Percentiles rank a stretch among this genome's conserved stretches.
phyloP scores from a whole-genome alignment of 768 basidiomycete genomes.

The Peribolospora baueri region DNA sequence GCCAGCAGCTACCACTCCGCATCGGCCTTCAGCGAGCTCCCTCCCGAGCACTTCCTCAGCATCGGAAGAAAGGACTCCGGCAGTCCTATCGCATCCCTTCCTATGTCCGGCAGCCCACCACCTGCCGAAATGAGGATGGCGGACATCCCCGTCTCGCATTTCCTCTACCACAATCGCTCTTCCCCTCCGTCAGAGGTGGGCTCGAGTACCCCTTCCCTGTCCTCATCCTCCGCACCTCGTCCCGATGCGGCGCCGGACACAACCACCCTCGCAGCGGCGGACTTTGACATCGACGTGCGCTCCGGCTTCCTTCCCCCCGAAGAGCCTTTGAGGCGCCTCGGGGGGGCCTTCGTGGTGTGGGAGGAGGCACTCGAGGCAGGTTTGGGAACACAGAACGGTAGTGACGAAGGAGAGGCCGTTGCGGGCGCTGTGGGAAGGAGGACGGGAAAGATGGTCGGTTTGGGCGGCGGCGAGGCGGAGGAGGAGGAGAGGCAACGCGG shows the following conservation, averaged over 20 bases:
- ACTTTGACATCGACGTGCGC: slow-evolving; percentile 74
- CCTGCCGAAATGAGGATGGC: no score
- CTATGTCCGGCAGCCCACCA: no score
- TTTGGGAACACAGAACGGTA: slow-evolving; percentile 11
- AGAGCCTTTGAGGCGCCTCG: slow-evolving; percentile 29
- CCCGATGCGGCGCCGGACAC: slow-evolving; percentile 24
- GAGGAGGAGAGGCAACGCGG: slow-evolving; percentile 44
- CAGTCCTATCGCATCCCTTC: no score
- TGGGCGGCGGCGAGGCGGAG: slow-evolving; percentile 27
- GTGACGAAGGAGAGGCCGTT: no score
- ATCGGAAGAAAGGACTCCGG: no score
- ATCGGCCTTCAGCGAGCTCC: background rate
- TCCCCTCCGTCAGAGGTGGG: no score
- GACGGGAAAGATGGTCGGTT: slow-evolving; percentile 31
- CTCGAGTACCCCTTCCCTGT: background rate
- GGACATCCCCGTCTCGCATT: no score
- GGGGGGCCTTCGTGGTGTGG: slow-evolving; percentile 57
- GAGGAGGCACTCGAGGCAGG: slow-evolving; percentile 24
- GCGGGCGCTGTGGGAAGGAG: slow-evolving; percentile 1
- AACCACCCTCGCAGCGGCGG: slow-evolving; percentile 49
- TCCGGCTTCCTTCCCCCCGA: slow-evolving; percentile 73
- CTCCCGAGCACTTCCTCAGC: slow-evolving; percentile 12
- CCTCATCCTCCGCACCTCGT: slow-evolving; percentile 9
- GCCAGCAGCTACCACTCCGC: background rate
- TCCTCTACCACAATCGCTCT: no score